Evolutionary conservation across 805 yeast genomes (phyloP).

Genomic region (Lipomyces kockii): DNA sequence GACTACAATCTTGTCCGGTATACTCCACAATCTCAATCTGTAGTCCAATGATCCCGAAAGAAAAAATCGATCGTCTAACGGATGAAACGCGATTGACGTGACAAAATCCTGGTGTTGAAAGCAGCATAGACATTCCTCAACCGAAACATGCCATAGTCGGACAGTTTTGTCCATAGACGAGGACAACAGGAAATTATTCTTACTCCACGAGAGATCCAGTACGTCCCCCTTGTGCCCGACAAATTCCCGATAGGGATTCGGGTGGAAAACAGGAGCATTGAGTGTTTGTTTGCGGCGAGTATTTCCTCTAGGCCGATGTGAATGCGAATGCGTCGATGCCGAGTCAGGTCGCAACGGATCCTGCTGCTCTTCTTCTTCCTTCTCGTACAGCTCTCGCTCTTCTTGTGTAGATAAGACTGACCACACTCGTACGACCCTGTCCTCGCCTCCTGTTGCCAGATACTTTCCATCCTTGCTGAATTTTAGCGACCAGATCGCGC

Average conservation of each 20-base stretch:
- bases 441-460: conserved; percentile 84
- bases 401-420: conserved; percentile 75
- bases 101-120: conserved; percentile 82
- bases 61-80: conserved; percentile 84
- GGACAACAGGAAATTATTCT: conserved; percentile 76
- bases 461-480: conserved; percentile 82
- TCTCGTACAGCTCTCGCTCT: conserved; percentile 56
- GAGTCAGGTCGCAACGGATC: not conserved
- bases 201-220: conserved; percentile 84
- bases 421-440: conserved; percentile 72
- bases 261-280: conserved; percentile 80
- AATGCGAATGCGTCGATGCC: conserved; percentile 6
- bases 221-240: conserved; percentile 73
- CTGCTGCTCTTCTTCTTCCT: conserved; percentile 27
- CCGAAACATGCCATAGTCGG: conserved; percentile 81
- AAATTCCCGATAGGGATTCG: conserved; percentile 62
- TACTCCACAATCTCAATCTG: conserved; percentile 78
- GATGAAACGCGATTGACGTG: conserved; percentile 78
- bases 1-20: conserved; percentile 70
- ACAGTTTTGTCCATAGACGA: conserved; percentile 87
- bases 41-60: conserved; percentile 81
- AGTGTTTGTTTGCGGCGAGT: conserved; percentile 33
- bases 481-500: conserved; percentile 72
- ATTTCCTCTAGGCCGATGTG: not conserved
- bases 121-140: conserved; percentile 62